Percentiles rank a stretch among this genome's conserved stretches.
Conservation (phyloP, 257 asterid genomes). For the Solanum etuberosum region DNA sequence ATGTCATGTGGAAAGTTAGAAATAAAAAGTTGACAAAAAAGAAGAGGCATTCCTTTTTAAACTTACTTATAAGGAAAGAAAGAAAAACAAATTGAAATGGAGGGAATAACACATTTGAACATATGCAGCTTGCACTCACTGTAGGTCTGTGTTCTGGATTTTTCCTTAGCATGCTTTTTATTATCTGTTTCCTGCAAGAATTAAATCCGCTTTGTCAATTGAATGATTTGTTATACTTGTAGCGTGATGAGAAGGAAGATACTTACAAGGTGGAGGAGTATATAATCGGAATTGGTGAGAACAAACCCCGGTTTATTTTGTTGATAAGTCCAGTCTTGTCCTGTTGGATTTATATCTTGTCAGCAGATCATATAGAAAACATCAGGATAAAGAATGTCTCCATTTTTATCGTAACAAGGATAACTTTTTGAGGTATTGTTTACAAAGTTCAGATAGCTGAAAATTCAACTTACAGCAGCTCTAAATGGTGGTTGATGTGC, state of each 20-base stretch:
- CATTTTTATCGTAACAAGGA: not conserved
- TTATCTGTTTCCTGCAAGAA: slow-evolving; percentile 73
- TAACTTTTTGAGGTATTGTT: not conserved
- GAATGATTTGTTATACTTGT: not conserved
- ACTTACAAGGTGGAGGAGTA: slow-evolving; percentile 87
- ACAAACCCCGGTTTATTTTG: slow-evolving; percentile 73
- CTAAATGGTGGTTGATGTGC: slow-evolving; percentile 79
- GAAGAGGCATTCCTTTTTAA: not conserved
- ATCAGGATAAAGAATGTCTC: not conserved
- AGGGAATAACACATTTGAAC: not conserved
- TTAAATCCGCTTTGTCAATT: not conserved
- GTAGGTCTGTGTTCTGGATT: slow-evolving; percentile 88
- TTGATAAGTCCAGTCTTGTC: slow-evolving; percentile 87
- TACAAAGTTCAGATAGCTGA: not conserved
- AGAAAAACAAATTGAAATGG: not conserved
- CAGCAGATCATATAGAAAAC: not conserved
- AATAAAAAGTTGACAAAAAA: not conserved
- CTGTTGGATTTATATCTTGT: slow-evolving; percentile 24
- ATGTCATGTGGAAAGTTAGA: not conserved
- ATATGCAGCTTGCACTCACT: slow-evolving; percentile 27
- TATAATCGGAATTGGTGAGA: slow-evolving; percentile 80
- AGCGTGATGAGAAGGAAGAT: not conserved
- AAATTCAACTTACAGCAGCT: slow-evolving; percentile 63
- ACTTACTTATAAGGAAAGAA: not conserved
- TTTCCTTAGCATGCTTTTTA: slow-evolving; percentile 86